These are phyloP conservation scores for Dipteronia dyeriana DNA, from an alignment of 345 rosid genomes.

Conservation along the genomic window DNA sequence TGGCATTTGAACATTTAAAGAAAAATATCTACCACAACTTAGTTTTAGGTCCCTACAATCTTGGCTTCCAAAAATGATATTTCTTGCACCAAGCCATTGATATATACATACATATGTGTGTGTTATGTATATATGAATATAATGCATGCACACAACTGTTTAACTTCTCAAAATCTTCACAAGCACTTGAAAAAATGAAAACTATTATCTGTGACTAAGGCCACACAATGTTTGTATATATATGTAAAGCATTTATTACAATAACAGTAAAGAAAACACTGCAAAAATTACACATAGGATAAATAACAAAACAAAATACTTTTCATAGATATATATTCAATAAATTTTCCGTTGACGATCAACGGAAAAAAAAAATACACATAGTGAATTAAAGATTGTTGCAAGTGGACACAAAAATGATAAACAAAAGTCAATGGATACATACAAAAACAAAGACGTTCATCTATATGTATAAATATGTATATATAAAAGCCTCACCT, in stretches of 20 bases:
- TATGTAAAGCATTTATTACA: background rate
- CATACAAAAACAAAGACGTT: background rate
- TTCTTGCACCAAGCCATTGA: background rate
- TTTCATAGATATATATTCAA: background rate
- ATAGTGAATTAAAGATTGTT: background rate
- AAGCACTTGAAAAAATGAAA: background rate
- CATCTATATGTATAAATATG: background rate
- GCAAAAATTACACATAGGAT: background rate
- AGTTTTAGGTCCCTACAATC: background rate
- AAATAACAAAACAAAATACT: background rate
- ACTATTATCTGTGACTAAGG: background rate
- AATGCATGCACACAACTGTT: background rate
- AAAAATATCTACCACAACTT: background rate
- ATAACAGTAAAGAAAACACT: background rate
- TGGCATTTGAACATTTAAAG: too few species aligned
- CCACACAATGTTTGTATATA: too few species aligned
- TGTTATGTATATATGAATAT: background rate
- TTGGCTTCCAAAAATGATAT: background rate
- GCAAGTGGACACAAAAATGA: background rate
- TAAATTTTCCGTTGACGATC: background rate
- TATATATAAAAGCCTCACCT: slow-evolving; percentile 42
- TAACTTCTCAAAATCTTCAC: background rate
- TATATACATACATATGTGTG: background rate
- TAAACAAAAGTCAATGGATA: background rate
- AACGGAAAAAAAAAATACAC: background rate